Base-by-base conservation (phyloP, 257 asterid genomes). In the Anisodus acutangulus region DNA sequence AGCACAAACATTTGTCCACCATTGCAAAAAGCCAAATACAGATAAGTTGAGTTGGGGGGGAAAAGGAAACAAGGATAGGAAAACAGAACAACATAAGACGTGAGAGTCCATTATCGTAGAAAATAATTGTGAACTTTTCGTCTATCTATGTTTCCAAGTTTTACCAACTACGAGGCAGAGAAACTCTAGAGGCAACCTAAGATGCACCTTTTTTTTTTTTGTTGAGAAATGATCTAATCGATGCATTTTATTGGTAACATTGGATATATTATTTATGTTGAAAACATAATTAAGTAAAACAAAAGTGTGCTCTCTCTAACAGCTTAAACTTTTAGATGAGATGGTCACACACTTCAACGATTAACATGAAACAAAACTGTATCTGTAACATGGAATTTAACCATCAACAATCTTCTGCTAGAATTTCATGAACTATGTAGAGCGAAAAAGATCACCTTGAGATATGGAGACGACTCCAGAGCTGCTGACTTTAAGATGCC, bases 381-480 rank as follows among this genome's bases (percentile, higher is more conserved):
- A 51, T 51, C 63, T 6, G 63, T 13, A 74, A 76, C 22, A 76
- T 11, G 43, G 43, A 49, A 76, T 6, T 76, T 76, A 49, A 76
- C 19, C 12, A 76, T 76, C 81, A 74, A 49, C 62, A 51, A 31
- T 22, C 64, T 78, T 78, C 81, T 35, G 45, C 15, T 47, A 15
- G 63, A 51, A 81, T 78, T 76, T 49, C 53, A 74, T 19, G 78
- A 16, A 13, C 72, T 19, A 76, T 59, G 69, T 58, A 49, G 72
- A 26, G 45, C 8, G 26, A 74, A 79, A 78, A 78, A 9, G n/a
- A 67, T 70, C 83, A 97, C 99, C 99, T 89, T 90, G 63, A 95
- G 93, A 85, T 78, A 85, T 5, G 97, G 90, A 82, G 98, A 93
- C 31, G 98, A 86, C 83, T 90, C 96, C 86, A 92, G 66, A 54